Conservation (phyloP, 2,329 filamentous ascomycete species). For the Alternaria solani region DNA sequence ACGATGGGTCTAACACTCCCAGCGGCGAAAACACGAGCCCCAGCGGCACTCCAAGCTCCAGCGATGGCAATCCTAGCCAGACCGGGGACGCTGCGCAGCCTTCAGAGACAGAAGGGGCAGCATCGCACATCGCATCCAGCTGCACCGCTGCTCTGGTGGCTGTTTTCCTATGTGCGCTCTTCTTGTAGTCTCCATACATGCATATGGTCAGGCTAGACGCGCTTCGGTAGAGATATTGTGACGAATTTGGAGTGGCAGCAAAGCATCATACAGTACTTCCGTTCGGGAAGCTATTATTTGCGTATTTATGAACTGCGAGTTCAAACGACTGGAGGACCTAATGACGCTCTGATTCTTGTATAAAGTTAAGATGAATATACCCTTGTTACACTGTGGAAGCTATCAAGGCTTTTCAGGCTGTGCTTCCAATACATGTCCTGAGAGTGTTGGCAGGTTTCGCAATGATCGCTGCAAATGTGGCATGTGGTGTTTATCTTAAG, state of each 20-base stretch:
- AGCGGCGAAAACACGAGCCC: constrained; percentile 49
- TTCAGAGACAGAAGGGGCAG: constrained; percentile 27
- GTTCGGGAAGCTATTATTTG: background rate
- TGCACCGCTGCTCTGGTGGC: constrained; percentile 4
- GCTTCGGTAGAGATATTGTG: background rate
- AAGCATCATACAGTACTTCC: background rate
- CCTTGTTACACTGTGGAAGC: background rate
- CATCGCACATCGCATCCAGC: constrained; percentile 2
- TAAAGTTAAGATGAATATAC: constrained; percentile 28
- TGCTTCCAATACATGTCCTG: background rate
- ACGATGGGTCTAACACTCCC: constrained; percentile 65
- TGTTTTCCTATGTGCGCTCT: constrained; percentile 9
- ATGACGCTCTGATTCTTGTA: constrained; percentile 17
- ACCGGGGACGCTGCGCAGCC: constrained; percentile 26
- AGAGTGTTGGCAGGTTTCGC: background rate
- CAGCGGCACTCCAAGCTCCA: constrained; percentile 5
- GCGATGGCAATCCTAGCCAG: constrained; percentile 6
- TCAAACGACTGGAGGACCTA: constrained; percentile 1
- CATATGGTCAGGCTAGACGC: background rate
- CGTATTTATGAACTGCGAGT: background rate
- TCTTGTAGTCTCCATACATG: background rate
- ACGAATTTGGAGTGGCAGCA: background rate
- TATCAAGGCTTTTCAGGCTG: background rate
- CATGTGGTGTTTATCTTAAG: background rate
- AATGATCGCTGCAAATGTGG: background rate